Evolutionary conservation across 306 rosid species (phyloP), one percentile per base, ranked within the genome.

Genomic region (Boehmeria nivea): DNA sequence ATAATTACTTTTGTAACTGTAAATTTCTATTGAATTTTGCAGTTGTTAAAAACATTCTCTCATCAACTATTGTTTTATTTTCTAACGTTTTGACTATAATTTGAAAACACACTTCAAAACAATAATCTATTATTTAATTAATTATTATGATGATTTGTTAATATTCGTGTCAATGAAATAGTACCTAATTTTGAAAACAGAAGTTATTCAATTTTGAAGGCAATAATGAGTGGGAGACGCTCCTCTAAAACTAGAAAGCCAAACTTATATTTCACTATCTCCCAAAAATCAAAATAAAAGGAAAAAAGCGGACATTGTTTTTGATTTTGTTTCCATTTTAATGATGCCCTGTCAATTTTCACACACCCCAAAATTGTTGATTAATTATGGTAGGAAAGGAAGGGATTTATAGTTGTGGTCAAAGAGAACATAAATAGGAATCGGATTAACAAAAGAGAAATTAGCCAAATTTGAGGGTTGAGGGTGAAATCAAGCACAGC

Each of bases 241-340:
- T 69, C 82, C 85, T 72, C n/a, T n/a, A n/a, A 66, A 63, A 53
- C 47, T 13, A 22, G 56, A 53, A 51, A 67, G 27, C 27, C 33
- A 52, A 46, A 44, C 45, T 51, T 8, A 44, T n/a, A 10, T 44
- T 78, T 61, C 37, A 12, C 58, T 18, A 31, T 31, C 36, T 31
- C 45, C 45, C 17, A 40, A 40, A 40, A 40, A 8, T 40, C 48
- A 14, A 34, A 10, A 47, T n/a, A 31, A 25, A 9, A 50, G 21
- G 5, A 24, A 24, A 23, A 26, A n/a, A 2, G 20, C 19, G 24
- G 11, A 44, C 5, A n/a, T 1, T 44, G 20, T 23, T n/a, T n/a
- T 49, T 22, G 18, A 12, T 49, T 13, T 21, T 21, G 12, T 8
- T 49, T 49, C 31, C 17, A 0, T 28, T 52, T 52, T 52, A 1